Conservation (phyloP, 306 rosid genomes). For the Heteromeles arbutifolia region DNA sequence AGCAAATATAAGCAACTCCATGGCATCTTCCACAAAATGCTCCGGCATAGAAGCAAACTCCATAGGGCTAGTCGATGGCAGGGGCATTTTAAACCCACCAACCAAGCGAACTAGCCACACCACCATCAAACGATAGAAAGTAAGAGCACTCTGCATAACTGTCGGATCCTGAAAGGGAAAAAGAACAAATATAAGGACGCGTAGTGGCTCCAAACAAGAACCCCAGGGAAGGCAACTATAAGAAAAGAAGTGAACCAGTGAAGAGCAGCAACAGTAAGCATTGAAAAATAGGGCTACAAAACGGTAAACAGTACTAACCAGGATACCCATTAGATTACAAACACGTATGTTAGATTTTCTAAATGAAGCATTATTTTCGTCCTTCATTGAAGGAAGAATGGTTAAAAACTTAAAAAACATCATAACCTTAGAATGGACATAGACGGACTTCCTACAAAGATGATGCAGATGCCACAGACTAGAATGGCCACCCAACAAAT, state of each 20-base stretch:
- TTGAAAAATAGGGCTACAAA: no score
- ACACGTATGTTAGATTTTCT: background rate
- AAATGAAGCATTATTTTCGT: background rate
- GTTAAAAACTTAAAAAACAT: constrained; percentile 1
- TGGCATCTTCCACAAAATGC: constrained; percentile 97
- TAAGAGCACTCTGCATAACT: constrained; percentile 70
- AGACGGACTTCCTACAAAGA: background rate
- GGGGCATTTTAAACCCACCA: constrained; percentile 98
- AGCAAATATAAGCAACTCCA: constrained; percentile 96
- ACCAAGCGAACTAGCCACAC: constrained; percentile 91
- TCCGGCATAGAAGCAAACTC: constrained; percentile 94
- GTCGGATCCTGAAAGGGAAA: constrained; percentile 54
- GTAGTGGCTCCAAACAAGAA: background rate
- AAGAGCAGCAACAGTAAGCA: no score
- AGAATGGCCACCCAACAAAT: background rate
- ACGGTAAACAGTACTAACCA: background rate
- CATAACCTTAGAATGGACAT: background rate
- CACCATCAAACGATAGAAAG: constrained; percentile 83
- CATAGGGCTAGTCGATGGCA: constrained; percentile 68
- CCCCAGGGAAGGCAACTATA: background rate
- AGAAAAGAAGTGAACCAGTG: no score
- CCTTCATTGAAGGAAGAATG: background rate
- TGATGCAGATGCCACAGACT: background rate
- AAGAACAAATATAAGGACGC: constrained; percentile 13
- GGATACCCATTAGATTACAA: background rate